These are phyloP conservation scores for Hyparrhenia diplandra DNA, from an alignment of 176 grass and related monocot genomes.

Conservation along the genomic window DNA sequence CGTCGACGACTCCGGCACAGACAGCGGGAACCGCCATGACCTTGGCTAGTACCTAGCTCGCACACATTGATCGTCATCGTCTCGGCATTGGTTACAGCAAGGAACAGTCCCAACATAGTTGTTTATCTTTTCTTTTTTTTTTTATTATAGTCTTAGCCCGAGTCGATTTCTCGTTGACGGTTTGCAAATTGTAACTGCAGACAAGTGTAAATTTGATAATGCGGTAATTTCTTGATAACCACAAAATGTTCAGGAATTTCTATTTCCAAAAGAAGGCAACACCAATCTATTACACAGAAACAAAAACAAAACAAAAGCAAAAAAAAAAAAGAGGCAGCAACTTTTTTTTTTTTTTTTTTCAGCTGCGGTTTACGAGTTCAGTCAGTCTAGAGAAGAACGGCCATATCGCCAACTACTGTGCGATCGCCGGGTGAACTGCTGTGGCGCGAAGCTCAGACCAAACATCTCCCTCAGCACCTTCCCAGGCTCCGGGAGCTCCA, in stretches of 20 bases:
- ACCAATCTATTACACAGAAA: no score
- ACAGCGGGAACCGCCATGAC: no score
- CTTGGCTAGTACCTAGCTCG: no score
- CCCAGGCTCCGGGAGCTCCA: constrained; percentile 76
- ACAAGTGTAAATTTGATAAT: not conserved
- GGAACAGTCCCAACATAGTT: not conserved
- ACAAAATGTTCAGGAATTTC: not conserved
- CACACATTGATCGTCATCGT: not conserved
- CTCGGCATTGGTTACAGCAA: not conserved
- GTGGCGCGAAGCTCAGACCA: constrained; percentile 79
- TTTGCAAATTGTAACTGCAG: not conserved
- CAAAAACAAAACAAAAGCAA: not conserved
- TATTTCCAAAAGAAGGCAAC: not conserved
- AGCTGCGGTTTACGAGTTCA: not conserved
- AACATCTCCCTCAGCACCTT: constrained; percentile 96
- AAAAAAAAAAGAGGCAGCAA: not conserved
- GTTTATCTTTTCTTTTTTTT: no score
- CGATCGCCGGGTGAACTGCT: constrained; percentile 52
- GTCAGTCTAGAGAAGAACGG: constrained; percentile 44
- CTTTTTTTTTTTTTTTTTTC: not conserved
- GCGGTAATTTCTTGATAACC: not conserved
- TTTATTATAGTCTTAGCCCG: not conserved
- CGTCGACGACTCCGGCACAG: no score
- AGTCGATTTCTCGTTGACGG: not conserved
- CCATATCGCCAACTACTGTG: constrained; percentile 73